phyloP scores from a whole-genome alignment of 2,329 filamentous ascomycete genomes.

The Calonectria multiphialidica region DNA sequence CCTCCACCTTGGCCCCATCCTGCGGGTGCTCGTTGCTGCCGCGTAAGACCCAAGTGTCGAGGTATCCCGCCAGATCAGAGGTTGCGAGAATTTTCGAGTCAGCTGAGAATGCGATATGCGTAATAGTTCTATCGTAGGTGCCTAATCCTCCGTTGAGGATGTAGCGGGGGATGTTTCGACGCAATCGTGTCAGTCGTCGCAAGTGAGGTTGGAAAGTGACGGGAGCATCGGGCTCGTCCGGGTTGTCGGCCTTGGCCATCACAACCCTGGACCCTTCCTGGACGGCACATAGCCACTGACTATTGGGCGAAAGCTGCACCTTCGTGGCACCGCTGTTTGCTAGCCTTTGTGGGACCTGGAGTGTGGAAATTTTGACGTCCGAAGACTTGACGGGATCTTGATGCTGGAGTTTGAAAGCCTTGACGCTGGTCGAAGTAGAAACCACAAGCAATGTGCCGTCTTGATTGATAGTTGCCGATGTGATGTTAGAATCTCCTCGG shows the following conservation, averaged over 20 bases:
- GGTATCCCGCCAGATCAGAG: constrained; percentile 84
- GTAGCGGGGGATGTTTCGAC: constrained; percentile 66
- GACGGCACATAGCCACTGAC: constrained; percentile 76
- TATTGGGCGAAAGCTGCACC: constrained; percentile 77
- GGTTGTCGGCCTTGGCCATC: constrained; percentile 51
- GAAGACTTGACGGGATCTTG: constrained; percentile 62
- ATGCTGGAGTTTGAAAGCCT: constrained; percentile 78
- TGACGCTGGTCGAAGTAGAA: constrained; percentile 80
- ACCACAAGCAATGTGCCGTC: constrained; percentile 82
- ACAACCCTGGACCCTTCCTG: constrained; percentile 71
- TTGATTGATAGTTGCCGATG: constrained; percentile 76
- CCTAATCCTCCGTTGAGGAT: constrained; percentile 75
- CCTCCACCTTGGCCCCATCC: constrained; percentile 48
- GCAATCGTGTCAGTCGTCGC: constrained; percentile 65
- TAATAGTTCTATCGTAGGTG: constrained; percentile 82
- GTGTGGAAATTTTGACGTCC: constrained; percentile 77
- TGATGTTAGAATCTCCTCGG: constrained; percentile 85
- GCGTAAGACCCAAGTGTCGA: constrained; percentile 87
- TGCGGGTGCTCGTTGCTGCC: constrained; percentile 46
- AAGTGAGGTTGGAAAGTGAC: constrained; percentile 47
- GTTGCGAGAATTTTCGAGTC: constrained; percentile 84
- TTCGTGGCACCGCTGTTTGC: constrained; percentile 74
- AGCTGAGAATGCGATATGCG: constrained; percentile 80
- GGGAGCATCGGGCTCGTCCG: constrained; percentile 29
- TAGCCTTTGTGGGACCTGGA: constrained; percentile 72